A percentile compares a stretch with the other conserved stretches of the same genome.
These are phyloP conservation scores for Phytophthora pistaciae DNA, from an alignment of 352 stramenopile species.

Conservation along the genomic window DNA sequence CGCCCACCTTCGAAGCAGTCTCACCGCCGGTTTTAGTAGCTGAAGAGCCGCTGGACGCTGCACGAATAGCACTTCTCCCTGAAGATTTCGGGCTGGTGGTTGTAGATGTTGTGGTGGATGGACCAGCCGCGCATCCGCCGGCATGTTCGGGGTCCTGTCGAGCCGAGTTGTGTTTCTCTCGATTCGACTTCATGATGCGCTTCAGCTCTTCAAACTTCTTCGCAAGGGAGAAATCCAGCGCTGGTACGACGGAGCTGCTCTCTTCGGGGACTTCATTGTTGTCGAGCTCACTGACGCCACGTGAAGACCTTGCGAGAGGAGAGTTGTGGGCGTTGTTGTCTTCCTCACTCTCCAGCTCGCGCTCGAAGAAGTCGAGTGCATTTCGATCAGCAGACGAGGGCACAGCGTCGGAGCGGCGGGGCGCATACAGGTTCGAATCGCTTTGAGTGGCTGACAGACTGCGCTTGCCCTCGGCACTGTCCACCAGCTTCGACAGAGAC, in stretches of 20 bases:
- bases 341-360: conserved; percentile 41
- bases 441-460: conserved; percentile 53
- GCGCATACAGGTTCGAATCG: conserved; percentile 69
- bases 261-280: conserved; percentile 26
- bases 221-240: conserved; percentile 51
- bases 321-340: conserved; percentile 18
- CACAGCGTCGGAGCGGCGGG: conserved; percentile 47
- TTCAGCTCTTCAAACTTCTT: conserved; percentile 79
- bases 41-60: conserved; percentile 24
- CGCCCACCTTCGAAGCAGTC: conserved; percentile 8
- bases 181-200: conserved; percentile 62
- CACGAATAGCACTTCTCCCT: conserved; percentile 17
- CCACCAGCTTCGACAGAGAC: conserved; percentile 24
- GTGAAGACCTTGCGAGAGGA: neutral
- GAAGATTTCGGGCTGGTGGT: conserved; percentile 4
- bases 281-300: conserved; percentile 8
- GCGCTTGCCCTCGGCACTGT: conserved; percentile 5
- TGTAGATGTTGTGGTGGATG: neutral
- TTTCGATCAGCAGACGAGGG: conserved; percentile 66
- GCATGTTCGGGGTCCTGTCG: conserved; percentile 4
- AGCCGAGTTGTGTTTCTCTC: conserved; percentile 33
- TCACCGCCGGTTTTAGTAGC: conserved; percentile 6
- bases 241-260: conserved; percentile 16
- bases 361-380: conserved; percentile 60
- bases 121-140: neutral